These are phyloP conservation scores for Coemansia sp. DNA, from an alignment of 192 early-diverging fungal species.

Conservation along the genomic window DNA sequence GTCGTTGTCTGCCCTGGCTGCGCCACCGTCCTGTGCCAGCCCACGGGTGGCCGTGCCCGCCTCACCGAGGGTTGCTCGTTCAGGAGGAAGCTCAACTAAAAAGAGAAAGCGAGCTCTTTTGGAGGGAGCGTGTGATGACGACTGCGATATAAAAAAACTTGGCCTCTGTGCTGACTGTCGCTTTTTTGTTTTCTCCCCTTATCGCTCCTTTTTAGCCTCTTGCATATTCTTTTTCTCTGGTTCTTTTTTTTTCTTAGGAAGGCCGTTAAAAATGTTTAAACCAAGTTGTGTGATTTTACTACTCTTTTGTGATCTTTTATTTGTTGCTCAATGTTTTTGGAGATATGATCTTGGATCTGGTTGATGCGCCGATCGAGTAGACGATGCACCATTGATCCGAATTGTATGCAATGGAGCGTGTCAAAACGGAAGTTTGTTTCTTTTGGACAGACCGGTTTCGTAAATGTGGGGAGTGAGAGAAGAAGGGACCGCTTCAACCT, in stretches of 20 bases:
- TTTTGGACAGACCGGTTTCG: background rate
- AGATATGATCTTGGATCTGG: background rate
- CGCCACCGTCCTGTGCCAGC: conserved; percentile 97
- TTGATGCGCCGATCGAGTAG: background rate
- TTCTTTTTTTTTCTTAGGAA: background rate
- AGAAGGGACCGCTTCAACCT: conserved; percentile 1
- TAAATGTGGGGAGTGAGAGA: background rate
- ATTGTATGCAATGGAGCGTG: background rate
- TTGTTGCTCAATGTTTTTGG: background rate
- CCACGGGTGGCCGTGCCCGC: conserved; percentile 97
- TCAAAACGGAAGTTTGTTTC: background rate
- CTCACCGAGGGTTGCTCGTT: conserved; percentile 93
- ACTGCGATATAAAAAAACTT: background rate
- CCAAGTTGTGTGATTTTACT: background rate
- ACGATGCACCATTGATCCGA: background rate
- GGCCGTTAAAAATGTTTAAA: conserved; percentile 13
- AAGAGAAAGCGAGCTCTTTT: conserved; percentile 8
- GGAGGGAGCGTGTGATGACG: background rate
- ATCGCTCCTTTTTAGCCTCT: conserved; percentile 3
- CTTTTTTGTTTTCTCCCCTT: background rate
- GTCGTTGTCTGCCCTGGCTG: conserved; percentile 96
- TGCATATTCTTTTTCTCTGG: conserved; percentile 1
- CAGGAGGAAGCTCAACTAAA: conserved; percentile 79
- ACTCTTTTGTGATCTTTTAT: background rate
- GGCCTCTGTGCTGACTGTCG: background rate